Conservation (phyloP, 73 alveolate genomes). For the Paramecium sexaurelia region DNA sequence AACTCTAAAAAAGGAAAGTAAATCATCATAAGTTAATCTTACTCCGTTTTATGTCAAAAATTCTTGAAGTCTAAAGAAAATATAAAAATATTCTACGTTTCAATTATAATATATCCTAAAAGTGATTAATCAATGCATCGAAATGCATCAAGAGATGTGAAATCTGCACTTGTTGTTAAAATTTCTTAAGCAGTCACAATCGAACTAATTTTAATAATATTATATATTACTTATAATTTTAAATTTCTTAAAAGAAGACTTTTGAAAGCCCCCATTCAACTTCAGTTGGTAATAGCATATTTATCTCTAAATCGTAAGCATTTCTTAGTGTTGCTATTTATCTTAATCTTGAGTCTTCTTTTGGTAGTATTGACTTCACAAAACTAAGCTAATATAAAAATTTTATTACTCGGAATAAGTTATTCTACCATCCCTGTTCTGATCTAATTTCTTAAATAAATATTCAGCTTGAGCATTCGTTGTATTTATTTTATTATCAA, state of each 20-base stretch:
- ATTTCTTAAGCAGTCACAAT: conserved; percentile 41
- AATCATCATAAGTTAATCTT: conserved; percentile 7
- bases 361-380: not conserved
- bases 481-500: conserved; percentile 30
- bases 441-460: conserved; percentile 14
- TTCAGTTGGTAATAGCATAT: conserved; percentile 34
- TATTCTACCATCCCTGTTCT: conserved; percentile 47
- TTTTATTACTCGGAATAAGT: conserved; percentile 38
- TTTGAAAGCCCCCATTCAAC: conserved; percentile 58
- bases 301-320: not conserved
- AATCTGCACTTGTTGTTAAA: conserved; percentile 38
- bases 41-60: conserved; percentile 29
- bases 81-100: not conserved
- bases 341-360: conserved; percentile 33
- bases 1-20: conserved; percentile 24
- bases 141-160: conserved; percentile 44
- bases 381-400: not conserved
- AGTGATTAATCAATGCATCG: not conserved
- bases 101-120: conserved; percentile 32
- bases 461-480: conserved; percentile 21
- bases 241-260: conserved; percentile 10
- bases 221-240: conserved; percentile 2
- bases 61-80: not conserved
- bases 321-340: conserved; percentile 16
- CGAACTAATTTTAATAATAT: not conserved